phyloP scores from a whole-genome alignment of 2,329 filamentous ascomycete species.

The Fusarium luffae region DNA sequence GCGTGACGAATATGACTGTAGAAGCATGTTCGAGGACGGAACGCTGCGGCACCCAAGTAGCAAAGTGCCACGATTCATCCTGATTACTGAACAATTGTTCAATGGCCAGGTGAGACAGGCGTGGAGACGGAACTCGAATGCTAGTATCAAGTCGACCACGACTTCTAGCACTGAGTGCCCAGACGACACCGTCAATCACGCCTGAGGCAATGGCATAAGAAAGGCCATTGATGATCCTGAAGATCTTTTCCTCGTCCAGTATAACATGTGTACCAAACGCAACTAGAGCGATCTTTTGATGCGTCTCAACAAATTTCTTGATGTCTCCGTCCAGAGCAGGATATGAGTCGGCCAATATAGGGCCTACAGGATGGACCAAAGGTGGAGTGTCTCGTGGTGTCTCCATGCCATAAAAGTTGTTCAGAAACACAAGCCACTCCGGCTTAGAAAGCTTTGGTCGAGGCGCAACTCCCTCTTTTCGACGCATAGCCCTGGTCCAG shows the following conservation, averaged over 20 bases:
- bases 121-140: neutral
- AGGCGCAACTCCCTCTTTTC: neutral
- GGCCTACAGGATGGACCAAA: slow-evolving; percentile 2
- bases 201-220: neutral
- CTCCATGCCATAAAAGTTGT: slow-evolving; percentile 13
- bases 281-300: neutral
- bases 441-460: slow-evolving; percentile 1
- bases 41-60: slow-evolving; percentile 2
- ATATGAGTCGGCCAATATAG: slow-evolving; percentile 6
- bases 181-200: neutral
- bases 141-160: neutral
- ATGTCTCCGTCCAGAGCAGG: neutral
- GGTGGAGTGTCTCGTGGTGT: slow-evolving; percentile 5
- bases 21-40: neutral
- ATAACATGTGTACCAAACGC: slow-evolving; percentile 8
- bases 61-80: neutral
- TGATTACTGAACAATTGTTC: neutral
- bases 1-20: neutral
- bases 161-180: slow-evolving; percentile 1
- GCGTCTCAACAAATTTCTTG: neutral
- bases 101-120: neutral
- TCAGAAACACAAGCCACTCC: slow-evolving; percentile 4
- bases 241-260: neutral
- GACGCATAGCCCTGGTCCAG: neutral
- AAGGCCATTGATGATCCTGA: neutral